Evolutionary conservation across 1,284 basidiomycete species (phyloP), one percentile per base, ranked within the genome.

Genomic region (Trichosporon sp.): DNA sequence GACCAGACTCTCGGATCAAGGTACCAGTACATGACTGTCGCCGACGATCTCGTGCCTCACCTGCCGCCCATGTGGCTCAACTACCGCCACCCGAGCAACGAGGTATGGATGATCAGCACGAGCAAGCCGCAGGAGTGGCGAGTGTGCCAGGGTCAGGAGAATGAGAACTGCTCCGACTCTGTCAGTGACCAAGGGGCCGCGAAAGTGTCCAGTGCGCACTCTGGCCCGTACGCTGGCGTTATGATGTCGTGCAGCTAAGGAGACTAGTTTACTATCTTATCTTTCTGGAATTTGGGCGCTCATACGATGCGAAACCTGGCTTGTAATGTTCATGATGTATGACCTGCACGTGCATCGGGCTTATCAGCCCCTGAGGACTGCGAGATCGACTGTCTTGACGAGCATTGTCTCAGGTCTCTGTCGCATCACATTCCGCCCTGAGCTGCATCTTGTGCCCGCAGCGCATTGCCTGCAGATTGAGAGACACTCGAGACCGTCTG

Each of bases 31-130:
- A 64, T 73, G 63, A 59, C 70, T 60, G 70, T 71, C 67, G 64
- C 49, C 58, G 59, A 62, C 54, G 71, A 73, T 56, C 58, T 64
- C 40, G 69, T 71, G 14, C 70, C 70, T 0, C 71, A 71, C 46
- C 59, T 73, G 23, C 71, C 71, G 4, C 69, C 70, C 10, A 52
- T 29, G 46, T 59, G 36, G 58, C 40, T 31, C 27, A 19, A 36
- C 21, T 37, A 31, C 23, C 27, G 58, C 23, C 52, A 54, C 3
- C 25, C 27, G 27, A 9, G 6, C 2, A 31, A 31, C 29, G 52
- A 54, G 52, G 52, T 54, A 11, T 54, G 61, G 40, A 44, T 54
- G 16, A 54, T 54, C n/a, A 6, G 56, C 13, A 34, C 23, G 4
- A 21, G 21, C 52, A 29, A 54, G 27, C 27, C 27, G 31, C 5